phyloP scores from a whole-genome alignment of 306 rosid genomes.

The Prunus kanzakura region DNA sequence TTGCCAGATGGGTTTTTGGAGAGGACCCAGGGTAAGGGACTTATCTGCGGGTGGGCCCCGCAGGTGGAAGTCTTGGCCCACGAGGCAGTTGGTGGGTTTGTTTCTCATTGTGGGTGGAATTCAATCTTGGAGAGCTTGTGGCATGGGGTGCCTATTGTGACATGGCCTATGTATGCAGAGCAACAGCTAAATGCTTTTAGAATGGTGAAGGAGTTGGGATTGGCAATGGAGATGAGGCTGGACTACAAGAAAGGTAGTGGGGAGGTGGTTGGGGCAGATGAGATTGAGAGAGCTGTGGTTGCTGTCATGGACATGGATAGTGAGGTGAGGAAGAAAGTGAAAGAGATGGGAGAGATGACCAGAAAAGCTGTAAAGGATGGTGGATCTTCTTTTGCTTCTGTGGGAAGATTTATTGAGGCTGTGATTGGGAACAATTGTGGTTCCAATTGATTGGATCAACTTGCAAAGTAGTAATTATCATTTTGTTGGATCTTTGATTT shows the following conservation, averaged over 20 bases:
- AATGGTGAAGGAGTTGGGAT: conserved; percentile 46
- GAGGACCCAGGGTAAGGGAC: conserved; percentile 45
- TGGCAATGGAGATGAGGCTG: conserved; percentile 44
- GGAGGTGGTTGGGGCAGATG: conserved; percentile 42
- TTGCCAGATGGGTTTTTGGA: conserved; percentile 63
- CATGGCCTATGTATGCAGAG: conserved; percentile 75
- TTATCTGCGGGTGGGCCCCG: conserved; percentile 60
- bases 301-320: conserved; percentile 32
- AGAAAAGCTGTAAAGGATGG: conserved; percentile 32
- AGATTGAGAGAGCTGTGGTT: conserved; percentile 41
- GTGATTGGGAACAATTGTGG: background rate
- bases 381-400: conserved; percentile 31
- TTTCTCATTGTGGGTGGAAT: conserved; percentile 74
- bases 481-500: background rate
- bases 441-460: background rate
- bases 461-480: too few relatives aligned
- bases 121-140: conserved; percentile 67
- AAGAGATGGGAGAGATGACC: conserved; percentile 34
- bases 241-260: conserved; percentile 29
- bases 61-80: conserved; percentile 54
- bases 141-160: conserved; percentile 61
- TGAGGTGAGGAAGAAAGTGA: conserved; percentile 37
- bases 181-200: conserved; percentile 58
- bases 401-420: conserved; percentile 8
- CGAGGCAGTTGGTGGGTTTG: conserved; percentile 46